These are phyloP conservation scores for Hypsizygus marmoreus DNA, from an alignment of 768 basidiomycete species.

Conservation along the genomic window DNA sequence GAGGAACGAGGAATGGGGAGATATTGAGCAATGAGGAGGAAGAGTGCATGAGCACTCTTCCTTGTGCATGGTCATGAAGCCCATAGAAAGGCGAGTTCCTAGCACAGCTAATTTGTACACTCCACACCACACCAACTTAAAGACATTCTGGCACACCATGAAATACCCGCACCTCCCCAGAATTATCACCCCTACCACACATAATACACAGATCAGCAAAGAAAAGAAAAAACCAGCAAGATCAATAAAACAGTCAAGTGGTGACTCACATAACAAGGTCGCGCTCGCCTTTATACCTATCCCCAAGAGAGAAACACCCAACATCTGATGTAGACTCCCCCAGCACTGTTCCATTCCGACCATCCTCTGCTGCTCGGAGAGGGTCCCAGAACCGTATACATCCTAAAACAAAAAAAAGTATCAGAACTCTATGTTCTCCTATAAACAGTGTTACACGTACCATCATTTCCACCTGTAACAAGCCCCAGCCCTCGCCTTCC, in stretches of 20 bases:
- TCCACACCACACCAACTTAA: no score
- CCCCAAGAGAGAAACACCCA: slow-evolving; percentile 59
- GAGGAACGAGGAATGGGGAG: no score
- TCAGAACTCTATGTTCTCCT: not conserved
- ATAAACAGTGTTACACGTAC: slow-evolving; percentile 35
- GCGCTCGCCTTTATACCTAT: slow-evolving; percentile 51
- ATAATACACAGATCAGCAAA: no score
- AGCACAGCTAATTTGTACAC: no score
- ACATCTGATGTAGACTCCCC: slow-evolving; percentile 60
- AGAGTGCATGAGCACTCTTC: no score
- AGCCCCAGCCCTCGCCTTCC: no score
- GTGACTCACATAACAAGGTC: slow-evolving; percentile 63
- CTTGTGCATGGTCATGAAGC: no score
- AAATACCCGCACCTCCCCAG: slow-evolving; percentile 51
- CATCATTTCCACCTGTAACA: slow-evolving; percentile 65
- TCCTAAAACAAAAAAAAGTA: slow-evolving; percentile 38
- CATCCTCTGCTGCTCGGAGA: slow-evolving; percentile 34
- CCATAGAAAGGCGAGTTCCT: no score
- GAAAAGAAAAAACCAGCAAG: no score
- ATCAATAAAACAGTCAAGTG: no score
- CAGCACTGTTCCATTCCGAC: slow-evolving; percentile 47
- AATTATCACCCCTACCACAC: slow-evolving; percentile 47
- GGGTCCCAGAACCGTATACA: slow-evolving; percentile 73
- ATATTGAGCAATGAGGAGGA: no score
- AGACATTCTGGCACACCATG: no score